A percentile compares a stretch with the other conserved stretches of the same genome.
Conservation (phyloP, 2,329 filamentous ascomycete species). For the Cercospora sp. region DNA sequence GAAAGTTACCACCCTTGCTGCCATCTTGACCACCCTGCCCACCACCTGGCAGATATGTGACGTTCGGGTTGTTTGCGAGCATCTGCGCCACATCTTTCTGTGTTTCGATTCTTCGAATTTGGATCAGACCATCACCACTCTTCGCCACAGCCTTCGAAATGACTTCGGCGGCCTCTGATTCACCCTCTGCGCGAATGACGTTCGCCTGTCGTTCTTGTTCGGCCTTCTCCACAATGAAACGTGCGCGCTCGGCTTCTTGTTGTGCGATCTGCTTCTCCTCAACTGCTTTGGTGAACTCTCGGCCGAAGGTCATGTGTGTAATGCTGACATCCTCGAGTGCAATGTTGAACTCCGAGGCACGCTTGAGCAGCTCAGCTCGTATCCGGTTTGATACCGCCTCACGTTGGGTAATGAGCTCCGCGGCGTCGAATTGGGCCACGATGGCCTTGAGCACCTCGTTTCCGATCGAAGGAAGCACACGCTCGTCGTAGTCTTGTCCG, state of each 20-base stretch:
- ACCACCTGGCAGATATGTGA: constrained; percentile 86
- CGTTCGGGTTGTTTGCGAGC: constrained; percentile 86
- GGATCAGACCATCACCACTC: constrained; percentile 86
- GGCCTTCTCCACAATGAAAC: constrained; percentile 97
- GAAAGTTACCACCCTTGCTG: constrained; percentile 56
- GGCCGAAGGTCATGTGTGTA: constrained; percentile 99
- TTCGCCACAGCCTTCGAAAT: constrained; percentile 93
- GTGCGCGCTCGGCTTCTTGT: constrained; percentile 94
- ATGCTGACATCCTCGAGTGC: constrained; percentile 98
- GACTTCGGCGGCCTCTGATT: constrained; percentile 93
- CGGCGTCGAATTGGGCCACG: constrained; percentile 56
- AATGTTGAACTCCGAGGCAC: constrained; percentile 97
- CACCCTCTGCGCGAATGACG: constrained; percentile 96
- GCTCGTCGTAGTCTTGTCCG: constrained; percentile 91
- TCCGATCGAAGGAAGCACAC: constrained; percentile 55
- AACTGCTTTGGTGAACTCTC: constrained; percentile 97
- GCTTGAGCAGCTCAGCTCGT: constrained; percentile 84
- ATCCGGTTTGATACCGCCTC: constrained; percentile 96
- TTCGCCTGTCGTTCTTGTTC: constrained; percentile 99
- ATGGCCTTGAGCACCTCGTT: constrained; percentile 58
- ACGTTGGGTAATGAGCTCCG: constrained; percentile 86
- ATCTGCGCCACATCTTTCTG: constrained; percentile 93
- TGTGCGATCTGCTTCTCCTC: constrained; percentile 99
- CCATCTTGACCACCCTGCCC: constrained; percentile 58
- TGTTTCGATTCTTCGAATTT: constrained; percentile 96